A percentile compares a stretch with the other conserved stretches of the same genome.
These are phyloP conservation scores for Pleurotus citrinopileatus DNA, from an alignment of 768 basidiomycete genomes.

Conservation along the genomic window DNA sequence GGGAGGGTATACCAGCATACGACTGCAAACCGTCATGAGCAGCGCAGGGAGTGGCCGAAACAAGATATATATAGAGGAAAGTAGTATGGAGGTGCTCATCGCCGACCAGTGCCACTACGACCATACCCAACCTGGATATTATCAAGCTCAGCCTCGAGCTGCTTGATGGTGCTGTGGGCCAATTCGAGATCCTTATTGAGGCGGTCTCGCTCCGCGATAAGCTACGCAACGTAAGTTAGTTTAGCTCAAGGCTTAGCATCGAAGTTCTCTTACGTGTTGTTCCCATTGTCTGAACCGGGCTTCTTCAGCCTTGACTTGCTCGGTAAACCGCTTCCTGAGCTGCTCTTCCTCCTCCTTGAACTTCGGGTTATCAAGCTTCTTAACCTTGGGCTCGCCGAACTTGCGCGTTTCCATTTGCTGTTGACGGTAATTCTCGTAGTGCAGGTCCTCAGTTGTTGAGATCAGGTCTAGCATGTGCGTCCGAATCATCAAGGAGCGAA, in stretches of 20 bases:
- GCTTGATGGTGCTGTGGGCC: slow-evolving; percentile 90
- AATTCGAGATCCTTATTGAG: slow-evolving; percentile 98
- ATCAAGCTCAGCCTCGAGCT: slow-evolving; percentile 87
- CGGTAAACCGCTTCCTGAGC: slow-evolving; percentile 95
- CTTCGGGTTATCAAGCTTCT: slow-evolving; percentile 98
- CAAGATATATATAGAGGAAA: slow-evolving; percentile 2
- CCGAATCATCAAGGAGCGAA: slow-evolving; percentile 91
- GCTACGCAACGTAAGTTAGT: slow-evolving; percentile 47
- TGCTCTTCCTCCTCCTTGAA: slow-evolving; percentile 99
- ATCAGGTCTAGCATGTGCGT: slow-evolving; percentile 99
- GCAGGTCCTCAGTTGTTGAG: slow-evolving; percentile 90
- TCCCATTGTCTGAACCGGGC: slow-evolving; percentile 99
- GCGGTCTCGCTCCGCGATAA: slow-evolving; percentile 96
- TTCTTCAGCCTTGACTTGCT: slow-evolving; percentile 99
- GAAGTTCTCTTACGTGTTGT: slow-evolving; percentile 70
- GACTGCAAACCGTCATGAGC: background rate
- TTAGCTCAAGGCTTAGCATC: slow-evolving; percentile 4
- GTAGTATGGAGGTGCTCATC: slow-evolving; percentile 34
- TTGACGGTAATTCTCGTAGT: slow-evolving; percentile 98
- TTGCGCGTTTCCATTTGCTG: slow-evolving; percentile 99
- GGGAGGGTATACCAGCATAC: background rate
- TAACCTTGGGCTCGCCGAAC: slow-evolving; percentile 97
- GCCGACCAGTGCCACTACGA: slow-evolving; percentile 58
- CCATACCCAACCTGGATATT: slow-evolving; percentile 85
- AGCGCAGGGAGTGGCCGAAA: background rate